These are phyloP conservation scores for Rhododendron simsii DNA, from an alignment of 148 eudicot species.

Conservation along the genomic window DNA sequence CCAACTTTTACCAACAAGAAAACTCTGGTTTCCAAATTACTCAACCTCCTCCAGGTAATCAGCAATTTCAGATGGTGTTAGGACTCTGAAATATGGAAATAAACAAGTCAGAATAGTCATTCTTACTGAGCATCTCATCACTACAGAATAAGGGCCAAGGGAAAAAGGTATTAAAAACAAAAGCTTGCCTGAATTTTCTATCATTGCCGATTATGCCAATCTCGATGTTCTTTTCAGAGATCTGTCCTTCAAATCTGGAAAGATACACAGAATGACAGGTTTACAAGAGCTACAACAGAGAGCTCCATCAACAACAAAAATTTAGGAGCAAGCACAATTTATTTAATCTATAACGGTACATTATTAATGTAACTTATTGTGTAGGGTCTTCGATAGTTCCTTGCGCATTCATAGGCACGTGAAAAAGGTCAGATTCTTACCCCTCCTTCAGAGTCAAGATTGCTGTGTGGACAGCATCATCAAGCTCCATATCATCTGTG, in stretches of 20 bases:
- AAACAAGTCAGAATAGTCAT: not conserved
- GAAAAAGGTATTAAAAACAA: not conserved
- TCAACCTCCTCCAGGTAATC: constrained; percentile 95
- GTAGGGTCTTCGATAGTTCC: not conserved
- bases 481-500: constrained; percentile 97
- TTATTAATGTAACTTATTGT: not conserved
- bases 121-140: not conserved
- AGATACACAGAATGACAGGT: not conserved
- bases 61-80: constrained; percentile 88
- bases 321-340: not conserved
- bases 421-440: constrained; percentile 32
- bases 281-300: not conserved
- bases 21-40: constrained; percentile 19
- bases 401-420: not conserved
- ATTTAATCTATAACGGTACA: not conserved
- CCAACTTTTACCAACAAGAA: constrained; percentile 3
- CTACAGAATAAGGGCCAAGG: not conserved
- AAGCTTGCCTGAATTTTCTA: constrained; percentile 67
- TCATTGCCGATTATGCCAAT: constrained; percentile 87
- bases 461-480: constrained; percentile 98
- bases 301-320: not conserved
- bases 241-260: constrained; percentile 94
- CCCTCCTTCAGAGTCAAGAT: constrained; percentile 97
- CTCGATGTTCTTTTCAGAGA: constrained; percentile 86
- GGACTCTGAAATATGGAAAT: constrained; percentile 56